These are phyloP conservation scores for Chalaropsis ovoidea DNA, from an alignment of 2,329 filamentous ascomycete genomes.

Conservation along the genomic window DNA sequence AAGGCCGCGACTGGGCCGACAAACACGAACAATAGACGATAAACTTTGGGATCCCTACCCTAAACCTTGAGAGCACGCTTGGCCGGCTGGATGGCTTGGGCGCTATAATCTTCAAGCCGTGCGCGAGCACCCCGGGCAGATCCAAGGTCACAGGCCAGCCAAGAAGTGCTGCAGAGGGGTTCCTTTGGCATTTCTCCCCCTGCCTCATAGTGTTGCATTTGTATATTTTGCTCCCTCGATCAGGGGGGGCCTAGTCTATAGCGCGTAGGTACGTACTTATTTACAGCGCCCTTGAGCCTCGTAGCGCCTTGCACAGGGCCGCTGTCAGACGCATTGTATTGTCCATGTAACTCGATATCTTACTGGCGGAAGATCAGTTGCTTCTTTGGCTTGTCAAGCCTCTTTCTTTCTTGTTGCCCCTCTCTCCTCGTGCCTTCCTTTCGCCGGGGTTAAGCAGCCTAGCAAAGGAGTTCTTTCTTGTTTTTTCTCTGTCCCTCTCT, in stretches of 20 bases:
- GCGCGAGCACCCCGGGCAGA: not conserved
- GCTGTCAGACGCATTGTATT: not conserved
- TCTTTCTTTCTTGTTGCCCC: not conserved
- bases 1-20: not conserved
- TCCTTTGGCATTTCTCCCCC: slow-evolving; percentile 1
- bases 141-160: not conserved
- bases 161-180: not conserved
- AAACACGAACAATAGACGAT: too few species aligned
- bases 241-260: not conserved
- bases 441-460: not conserved
- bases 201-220: not conserved
- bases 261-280: too few species aligned
- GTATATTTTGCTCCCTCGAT: not conserved
- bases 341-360: not conserved
- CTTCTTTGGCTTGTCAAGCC: not conserved
- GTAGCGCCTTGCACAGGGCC: not conserved
- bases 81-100: not conserved
- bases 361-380: not conserved
- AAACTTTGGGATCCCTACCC: too few species aligned
- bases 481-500: not conserved
- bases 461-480: too few species aligned
- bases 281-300: not conserved
- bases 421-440: not conserved
- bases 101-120: slow-evolving; percentile 6
- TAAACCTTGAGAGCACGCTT: too few species aligned